Evolutionary conservation across 257 asterid genomes (phyloP).

Genomic region (Solanum lycopersicoides): DNA sequence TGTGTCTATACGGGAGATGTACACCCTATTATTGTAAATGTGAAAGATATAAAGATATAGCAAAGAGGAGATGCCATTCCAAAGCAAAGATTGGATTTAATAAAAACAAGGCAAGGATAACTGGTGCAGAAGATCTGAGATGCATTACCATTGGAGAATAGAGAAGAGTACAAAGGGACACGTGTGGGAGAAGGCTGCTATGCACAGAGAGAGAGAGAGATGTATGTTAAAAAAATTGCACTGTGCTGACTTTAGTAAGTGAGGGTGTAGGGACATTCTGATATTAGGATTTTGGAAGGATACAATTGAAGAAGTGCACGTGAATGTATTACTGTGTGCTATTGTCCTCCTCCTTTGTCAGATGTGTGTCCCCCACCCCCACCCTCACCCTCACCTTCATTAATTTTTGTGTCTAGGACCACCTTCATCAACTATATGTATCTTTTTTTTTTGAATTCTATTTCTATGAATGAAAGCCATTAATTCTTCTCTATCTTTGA

Average conservation of each 20-base stretch:
- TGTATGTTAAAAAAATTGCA: not conserved
- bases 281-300: slow-evolving; percentile 14
- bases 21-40: not conserved
- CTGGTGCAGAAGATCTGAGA: not conserved
- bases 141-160: not conserved
- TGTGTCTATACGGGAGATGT: not conserved
- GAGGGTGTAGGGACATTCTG: slow-evolving; percentile 39
- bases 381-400: slow-evolving; percentile 4
- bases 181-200: slow-evolving; percentile 36
- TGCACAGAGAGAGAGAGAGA: slow-evolving; percentile 5
- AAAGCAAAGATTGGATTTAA: not conserved
- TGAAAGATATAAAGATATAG: not conserved
- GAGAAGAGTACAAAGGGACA: slow-evolving; percentile 21
- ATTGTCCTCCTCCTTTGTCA: slow-evolving; percentile 11
- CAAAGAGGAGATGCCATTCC: not conserved
- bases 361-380: not conserved
- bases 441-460: not conserved
- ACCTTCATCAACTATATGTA: not conserved
- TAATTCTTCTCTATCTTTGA: no score
- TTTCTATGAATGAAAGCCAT: not conserved
- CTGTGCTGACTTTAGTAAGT: not conserved
- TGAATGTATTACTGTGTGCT: slow-evolving; percentile 45
- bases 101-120: not conserved
- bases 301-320: slow-evolving; percentile 48
- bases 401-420: slow-evolving; percentile 47